Evolutionary conservation across 306 rosid genomes (phyloP), one percentile per base, ranked within the genome.

Genomic region (Casuarina cunninghamiana): DNA sequence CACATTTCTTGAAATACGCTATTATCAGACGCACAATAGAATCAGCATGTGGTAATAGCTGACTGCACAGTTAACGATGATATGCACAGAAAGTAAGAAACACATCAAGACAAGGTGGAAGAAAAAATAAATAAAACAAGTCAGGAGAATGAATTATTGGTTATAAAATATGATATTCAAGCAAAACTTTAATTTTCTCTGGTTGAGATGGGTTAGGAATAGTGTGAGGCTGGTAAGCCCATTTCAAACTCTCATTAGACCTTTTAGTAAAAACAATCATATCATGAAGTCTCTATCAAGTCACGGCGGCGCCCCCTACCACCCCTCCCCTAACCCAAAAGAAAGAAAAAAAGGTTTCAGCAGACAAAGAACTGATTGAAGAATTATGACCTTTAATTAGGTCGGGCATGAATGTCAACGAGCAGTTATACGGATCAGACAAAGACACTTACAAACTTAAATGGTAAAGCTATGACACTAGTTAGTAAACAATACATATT

Each of bases 21-120:
- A 92, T 83, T 73, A 90, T 80, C 50, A 96, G 84, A 55, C 89
- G 94, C 53, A 82, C 85, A 38, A 88, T 79, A 54, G 75, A 82
- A 60, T 91, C 90, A 72, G 94, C 93, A 74, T 93, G 82, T 1
- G 99, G 97, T 77, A 96, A 80, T 74, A 91, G 79, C 82, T 90
- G 93, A 83, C 99, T 96, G 92, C 84, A 87, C 75, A 38, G 73
- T 54, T 85, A 77, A 83, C 71, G 80, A 19, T 5, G 32, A 53
- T 37, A 80, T 44, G 39, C 45, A 72, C 65, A 78, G 76, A 82
- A 77, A 81, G 76, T 76, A 50, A 15, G 81, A 67, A 67, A 78
- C 44, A 69, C 45, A 58, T 49, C 39, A 49, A 78, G 72, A 75
- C 58, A 48, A 49, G 75, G 45, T 61, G 61, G 73, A 76, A 39